Base-by-base conservation (phyloP, 2,329 filamentous ascomycete genomes). In the Bimuria novae-zelandiae region DNA sequence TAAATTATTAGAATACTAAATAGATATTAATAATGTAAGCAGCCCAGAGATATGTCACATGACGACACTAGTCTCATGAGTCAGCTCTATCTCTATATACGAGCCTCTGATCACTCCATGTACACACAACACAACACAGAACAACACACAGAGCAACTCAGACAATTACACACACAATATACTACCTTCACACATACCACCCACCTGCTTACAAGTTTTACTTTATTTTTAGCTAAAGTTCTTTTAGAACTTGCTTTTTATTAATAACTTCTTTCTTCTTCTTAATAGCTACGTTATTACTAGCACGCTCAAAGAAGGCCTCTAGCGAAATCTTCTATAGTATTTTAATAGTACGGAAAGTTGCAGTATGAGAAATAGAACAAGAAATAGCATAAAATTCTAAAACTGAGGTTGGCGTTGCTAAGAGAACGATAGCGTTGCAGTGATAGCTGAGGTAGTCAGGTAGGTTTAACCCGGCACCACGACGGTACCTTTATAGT, bases 351-450 rank as follows among this genome's bases (percentile, higher is more conserved):
- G 4, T 33, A 33, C n/a, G n/a, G 4, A 33, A 33, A 14, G 12
- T 12, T 33, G 12, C n/a, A 33, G n/a, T 29, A 23, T 19, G 17
- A n/a, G 4, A 46, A 45, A 53, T 53, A 53, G 21, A 53, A 53
- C 23, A 39, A 33, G 12, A 49, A 41, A 49, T 49, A 49, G 25
- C 17, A 46, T 32, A n/a, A 35, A 51, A 27, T 43, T 51, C 29
- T 33, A 33, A n/a, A 6, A 33, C 30, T 54, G 12, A 33, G 30
- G 12, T 33, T n/a, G 12, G 30, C n/a, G 12, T 14, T 54, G 12
- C n/a, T 35, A 14, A 12, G n/a, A 16, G 11, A 35, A 35, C n/a
- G 12, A 16, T 16, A 14, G 32, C 5, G 12, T 12, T 35, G 12
- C 12, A 14, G 14, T n/a, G n/a, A 33, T 33, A 33, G 30, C 30